These are phyloP conservation scores for Cyberlindnera mrakii DNA, from an alignment of 805 yeast species.

Conservation along the genomic window DNA sequence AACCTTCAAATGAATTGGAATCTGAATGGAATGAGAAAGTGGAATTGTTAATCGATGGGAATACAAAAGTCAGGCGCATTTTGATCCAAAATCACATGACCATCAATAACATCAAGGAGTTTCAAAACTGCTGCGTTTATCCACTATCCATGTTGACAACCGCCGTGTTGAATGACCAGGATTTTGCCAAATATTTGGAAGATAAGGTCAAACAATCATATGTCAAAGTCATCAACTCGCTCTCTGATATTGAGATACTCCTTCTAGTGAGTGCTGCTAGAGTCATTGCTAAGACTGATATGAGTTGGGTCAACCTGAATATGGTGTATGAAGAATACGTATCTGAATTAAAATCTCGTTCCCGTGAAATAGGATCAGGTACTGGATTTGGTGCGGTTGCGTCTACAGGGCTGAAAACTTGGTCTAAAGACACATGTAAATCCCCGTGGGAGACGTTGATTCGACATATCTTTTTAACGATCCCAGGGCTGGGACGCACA, in stretches of 20 bases:
- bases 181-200: conserved; percentile 22
- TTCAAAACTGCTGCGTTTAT: conserved; percentile 39
- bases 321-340: conserved; percentile 71
- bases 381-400: conserved; percentile 21
- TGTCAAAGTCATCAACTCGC: conserved; percentile 25
- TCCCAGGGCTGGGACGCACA: conserved; percentile 7
- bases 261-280: conserved; percentile 73
- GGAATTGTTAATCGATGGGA: conserved; percentile 20
- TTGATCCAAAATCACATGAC: conserved; percentile 50
- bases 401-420: conserved; percentile 39
- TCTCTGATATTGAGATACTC: conserved; percentile 69
- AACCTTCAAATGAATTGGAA: conserved; percentile 23
- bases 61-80: conserved; percentile 29
- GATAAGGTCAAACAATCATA: conserved; percentile 25
- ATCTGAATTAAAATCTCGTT: conserved; percentile 41
- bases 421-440: conserved; percentile 56
- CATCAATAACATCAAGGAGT: conserved; percentile 47
- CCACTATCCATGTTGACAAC: conserved; percentile 31
- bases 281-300: conserved; percentile 50
- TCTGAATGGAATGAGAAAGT: conserved; percentile 41
- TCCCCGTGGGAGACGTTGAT: conserved; percentile 70
- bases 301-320: conserved; percentile 66
- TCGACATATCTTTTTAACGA: conserved; percentile 12
- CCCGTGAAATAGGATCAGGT: conserved; percentile 28
- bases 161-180: conserved; percentile 16